Evolutionary conservation across 2,329 filamentous ascomycete species (phyloP), one percentile per base, ranked within the genome.

Genomic region (Colletotrichum tamarilloi): DNA sequence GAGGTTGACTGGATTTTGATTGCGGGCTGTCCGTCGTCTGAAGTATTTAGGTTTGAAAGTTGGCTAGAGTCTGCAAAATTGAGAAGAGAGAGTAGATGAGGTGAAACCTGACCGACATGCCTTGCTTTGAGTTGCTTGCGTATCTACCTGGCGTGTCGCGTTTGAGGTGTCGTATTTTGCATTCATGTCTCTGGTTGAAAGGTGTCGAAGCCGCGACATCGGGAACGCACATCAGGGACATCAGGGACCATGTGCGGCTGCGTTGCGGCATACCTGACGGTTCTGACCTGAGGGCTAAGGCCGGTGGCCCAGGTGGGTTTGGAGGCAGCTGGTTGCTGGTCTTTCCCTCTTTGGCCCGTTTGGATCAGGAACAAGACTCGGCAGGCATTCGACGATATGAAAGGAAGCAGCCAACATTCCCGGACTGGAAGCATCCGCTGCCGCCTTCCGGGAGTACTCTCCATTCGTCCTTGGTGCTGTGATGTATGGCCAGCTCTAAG

Each of bases 31-130:
- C 58, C 26, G 28, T 35, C 67, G 46, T 73, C 67, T 56, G 55
- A 62, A 64, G 55, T 63, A 12, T 72, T 35, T 46, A 57, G 49
- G 19, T 49, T 49, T 49, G 42, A 19, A 19, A n/a, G 38, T 19
- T 42, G 16, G 38, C 38, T 42, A 19, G 38, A 42, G 38, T 42
- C 38, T 42, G 38, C 14, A 19, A 19, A 19, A 19, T 42, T 19
- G 19, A 49, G 42, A 49, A 22, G 42, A 22, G 42, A 49, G 7
- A 49, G 19, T 8, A 49, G 42, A 59, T 26, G 42, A 69, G n/a
- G 32, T 64, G 70, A 70, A 70, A 73, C 66, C 49, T 38, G 67
- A 60, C 16, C 55, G 32, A 22, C 52, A 60, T 65, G 70, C 46
- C 35, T 19, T 65, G 46, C 22, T 55, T 26, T 24, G 55, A 46